phyloP scores from a whole-genome alignment of 1,284 basidiomycete genomes.

The Meira miltonrushii region DNA sequence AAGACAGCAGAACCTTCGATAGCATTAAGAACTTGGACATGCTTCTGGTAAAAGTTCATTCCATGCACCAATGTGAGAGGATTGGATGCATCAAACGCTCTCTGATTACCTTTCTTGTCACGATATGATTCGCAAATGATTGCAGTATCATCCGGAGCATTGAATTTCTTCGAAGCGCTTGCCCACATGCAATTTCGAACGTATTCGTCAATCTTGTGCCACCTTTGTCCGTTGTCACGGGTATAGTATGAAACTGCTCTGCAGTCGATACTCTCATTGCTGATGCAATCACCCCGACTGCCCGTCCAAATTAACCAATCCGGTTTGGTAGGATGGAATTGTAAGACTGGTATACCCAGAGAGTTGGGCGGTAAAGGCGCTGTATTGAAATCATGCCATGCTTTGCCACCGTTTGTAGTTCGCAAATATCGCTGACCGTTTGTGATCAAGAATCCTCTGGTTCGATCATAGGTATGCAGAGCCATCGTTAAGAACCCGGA shows the following conservation, averaged over 20 bases:
- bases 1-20: constrained; percentile 95
- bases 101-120: constrained; percentile 77
- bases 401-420: constrained; percentile 71
- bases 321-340: constrained; percentile 75
- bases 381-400: constrained; percentile 63
- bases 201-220: constrained; percentile 76
- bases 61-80: constrained; percentile 76
- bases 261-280: constrained; percentile 32
- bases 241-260: constrained; percentile 44
- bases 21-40: constrained; percentile 69
- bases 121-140: constrained; percentile 87
- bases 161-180: constrained; percentile 66
- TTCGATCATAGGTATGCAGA: constrained; percentile 71
- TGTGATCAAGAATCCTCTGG: constrained; percentile 86
- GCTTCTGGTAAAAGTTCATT: constrained; percentile 66
- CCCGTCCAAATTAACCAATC: constrained; percentile 90
- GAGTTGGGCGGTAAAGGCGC: constrained; percentile 72
- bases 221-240: constrained; percentile 63
- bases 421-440: constrained; percentile 64
- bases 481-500: constrained; percentile 71
- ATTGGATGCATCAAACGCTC: constrained; percentile 56
- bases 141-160: constrained; percentile 70
- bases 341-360: constrained; percentile 70
- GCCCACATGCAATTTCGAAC: constrained; percentile 91
- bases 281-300: constrained; percentile 61